Evolutionary conservation across 2,329 filamentous ascomycete species (phyloP), one percentile per base, ranked within the genome.

Genomic region (Colletotrichum chrysophilum): DNA sequence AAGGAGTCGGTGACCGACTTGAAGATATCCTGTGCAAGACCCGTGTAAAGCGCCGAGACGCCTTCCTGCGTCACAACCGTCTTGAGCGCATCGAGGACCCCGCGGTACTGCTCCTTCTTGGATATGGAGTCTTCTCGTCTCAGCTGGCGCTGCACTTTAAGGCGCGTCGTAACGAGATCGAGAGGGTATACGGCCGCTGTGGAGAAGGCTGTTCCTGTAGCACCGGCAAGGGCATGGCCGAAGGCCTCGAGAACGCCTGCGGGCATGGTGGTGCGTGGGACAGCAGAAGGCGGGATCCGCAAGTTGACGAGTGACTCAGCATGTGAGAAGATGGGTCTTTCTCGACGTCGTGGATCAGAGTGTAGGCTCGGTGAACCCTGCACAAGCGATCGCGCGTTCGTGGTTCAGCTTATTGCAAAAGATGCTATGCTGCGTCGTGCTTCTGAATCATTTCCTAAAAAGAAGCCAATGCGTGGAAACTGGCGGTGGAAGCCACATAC

Each of bases 111-210:
- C 13, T 66, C 71, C 26, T 66, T 66, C n/a, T 66, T 71, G 24
- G 74, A 66, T 34, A 66, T 62, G 13, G 58, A 38, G 21, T 81
- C 75, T 5, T 79, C 79, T 16, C 84, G 85, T 43, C 84, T 86
- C 18, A 92, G 84, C 79, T 91, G 91, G 55, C 90, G 90, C 85
- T 97, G 95, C 4, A 95, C 94, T 84, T 97, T 95, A 62, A 98
- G 89, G 32, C 95, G 91, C 30, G 95, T 96, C 71, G 95, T 93
- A 77, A 97, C 91, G 58, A 97, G 90, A 80, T 95, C 94, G 73
- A 98, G 90, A 3, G 96, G 96, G 82, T 98, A 97, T 7, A 95
- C 92, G 70, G 92, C 85, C 62, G 95, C 89, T 79, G 96, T 96
- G 13, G 95, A 94, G 75, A 96, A 89, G 18, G 94, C 94, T 1